These are phyloP conservation scores for Mortierella polycephala DNA, from an alignment of 371 early-diverging fungal genomes.

Conservation along the genomic window DNA sequence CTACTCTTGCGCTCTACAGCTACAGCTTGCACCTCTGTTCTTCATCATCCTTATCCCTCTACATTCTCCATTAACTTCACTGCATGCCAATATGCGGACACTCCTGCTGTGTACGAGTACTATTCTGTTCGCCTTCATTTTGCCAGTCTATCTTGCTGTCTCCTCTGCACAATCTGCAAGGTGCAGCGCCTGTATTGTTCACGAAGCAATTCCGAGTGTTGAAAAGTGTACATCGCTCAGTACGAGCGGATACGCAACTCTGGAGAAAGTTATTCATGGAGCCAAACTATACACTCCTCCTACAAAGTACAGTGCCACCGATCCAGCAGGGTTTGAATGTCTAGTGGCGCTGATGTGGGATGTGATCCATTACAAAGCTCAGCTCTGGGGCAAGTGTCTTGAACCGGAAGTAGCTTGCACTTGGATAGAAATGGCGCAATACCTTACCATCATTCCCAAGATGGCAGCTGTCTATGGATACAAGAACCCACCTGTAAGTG, in stretches of 20 bases:
- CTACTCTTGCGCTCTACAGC: too few relatives aligned
- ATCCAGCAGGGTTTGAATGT: constrained; percentile 30
- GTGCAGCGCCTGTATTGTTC: constrained; percentile 22
- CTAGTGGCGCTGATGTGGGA: constrained; percentile 33
- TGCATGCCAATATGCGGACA: too few relatives aligned
- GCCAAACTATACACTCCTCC: neutral
- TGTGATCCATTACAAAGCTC: constrained; percentile 31
- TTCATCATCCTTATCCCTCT: too few relatives aligned
- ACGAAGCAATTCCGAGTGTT: constrained; percentile 10
- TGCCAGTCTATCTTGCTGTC: too few relatives aligned
- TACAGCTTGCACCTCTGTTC: too few relatives aligned
- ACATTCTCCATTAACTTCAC: too few relatives aligned
- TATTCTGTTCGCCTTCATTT: too few relatives aligned
- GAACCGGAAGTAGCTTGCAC: constrained; percentile 22
- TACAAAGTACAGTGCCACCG: neutral
- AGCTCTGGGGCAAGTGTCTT: constrained; percentile 27
- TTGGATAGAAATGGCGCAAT: constrained; percentile 43
- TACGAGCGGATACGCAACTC: neutral
- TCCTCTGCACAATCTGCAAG: constrained; percentile 50
- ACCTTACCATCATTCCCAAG: constrained; percentile 26
- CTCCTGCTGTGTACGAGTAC: too few relatives aligned
- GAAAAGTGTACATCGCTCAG: constrained; percentile 11
- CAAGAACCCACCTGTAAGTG: constrained; percentile 31
- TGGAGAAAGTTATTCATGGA: constrained; percentile 24
- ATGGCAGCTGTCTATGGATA: constrained; percentile 35